Evolutionary conservation across 805 yeast species (phyloP), one percentile per base, ranked within the genome.

Genomic region (Saccharomycopsis amapae): DNA sequence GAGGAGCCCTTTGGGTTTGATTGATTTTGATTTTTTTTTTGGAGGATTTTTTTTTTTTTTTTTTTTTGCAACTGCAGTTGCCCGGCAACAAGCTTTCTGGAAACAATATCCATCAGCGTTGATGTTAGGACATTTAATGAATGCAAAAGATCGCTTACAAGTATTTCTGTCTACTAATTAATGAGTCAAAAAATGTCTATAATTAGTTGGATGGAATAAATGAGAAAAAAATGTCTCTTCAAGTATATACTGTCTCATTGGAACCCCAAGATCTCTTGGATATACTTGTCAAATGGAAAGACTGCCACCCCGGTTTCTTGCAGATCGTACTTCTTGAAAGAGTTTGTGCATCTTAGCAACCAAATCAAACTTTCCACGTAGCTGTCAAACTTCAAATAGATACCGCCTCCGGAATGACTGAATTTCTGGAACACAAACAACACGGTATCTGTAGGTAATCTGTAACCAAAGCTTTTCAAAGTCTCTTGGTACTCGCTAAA

Each of bases 341-440:
- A 69, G 57, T 83, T 88, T 1, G 95, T 85, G 52, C 84, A 72
- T 52, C 85, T 75, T 58, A 85, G 72, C 53, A 86, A 67, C 72
- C 85, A 82, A 15, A 85, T 83, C 53, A 86, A 70, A 44, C 85
- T 72, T 59, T 86, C 95, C 22, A 86, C 87, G 62, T 86, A 86
- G 60, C 78, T 72, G 60, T 86, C 95, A 61, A 86, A 86, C 49
- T 83, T 78, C 62, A 86, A 59, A 48, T 64, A 69, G 43, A 62
- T 62, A 1, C 61, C 61, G 17, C 56, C 57, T 5, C 54, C 52
- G 25, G 53, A 52, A 18, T 57, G 10, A 10, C 40, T 26, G 32
- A 78, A 81, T 46, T 72, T 72, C 53, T 69, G 76, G 56, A 79
- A 81, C 45, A 82, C 63, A 57, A 73, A 77, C 41, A 75, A 66